Evolutionary conservation across 106 monocot species (phyloP).

Genomic region (Triglochin maritima): DNA sequence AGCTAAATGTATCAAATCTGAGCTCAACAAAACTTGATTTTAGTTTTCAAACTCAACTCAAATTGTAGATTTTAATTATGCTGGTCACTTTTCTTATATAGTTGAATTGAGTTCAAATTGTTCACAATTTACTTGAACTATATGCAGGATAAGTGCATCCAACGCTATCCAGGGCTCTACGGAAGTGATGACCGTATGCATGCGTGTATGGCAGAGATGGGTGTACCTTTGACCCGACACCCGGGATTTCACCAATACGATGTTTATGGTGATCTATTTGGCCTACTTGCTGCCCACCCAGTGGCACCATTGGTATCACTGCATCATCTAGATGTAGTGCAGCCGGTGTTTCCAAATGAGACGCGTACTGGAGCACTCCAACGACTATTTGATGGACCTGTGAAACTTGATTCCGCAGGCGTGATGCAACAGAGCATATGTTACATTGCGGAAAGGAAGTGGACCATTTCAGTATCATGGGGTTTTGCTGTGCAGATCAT

Average conservation of each 20-base stretch:
- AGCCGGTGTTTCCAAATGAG: slow-evolving; percentile 54
- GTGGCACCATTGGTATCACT: slow-evolving; percentile 64
- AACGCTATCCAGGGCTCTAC: slow-evolving; percentile 35
- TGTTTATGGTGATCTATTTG: slow-evolving; percentile 76
- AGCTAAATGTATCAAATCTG: too few species aligned
- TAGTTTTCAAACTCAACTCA: background rate
- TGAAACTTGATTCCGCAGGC: slow-evolving; percentile 50
- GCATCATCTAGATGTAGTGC: slow-evolving; percentile 82
- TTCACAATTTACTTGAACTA: background rate
- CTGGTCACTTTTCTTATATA: background rate
- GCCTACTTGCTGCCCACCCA: slow-evolving; percentile 78
- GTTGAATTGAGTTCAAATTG: background rate
- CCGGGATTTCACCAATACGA: slow-evolving; percentile 72
- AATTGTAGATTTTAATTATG: background rate
- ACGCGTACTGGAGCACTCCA: slow-evolving; percentile 26
- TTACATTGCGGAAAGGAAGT: slow-evolving; percentile 33
- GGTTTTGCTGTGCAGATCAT: slow-evolving; percentile 74
- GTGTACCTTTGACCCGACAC: slow-evolving; percentile 35
- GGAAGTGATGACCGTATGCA: slow-evolving; percentile 48
- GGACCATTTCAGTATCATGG: slow-evolving; percentile 89
- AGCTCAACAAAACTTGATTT: background rate
- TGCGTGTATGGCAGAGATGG: slow-evolving; percentile 57
- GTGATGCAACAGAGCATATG: slow-evolving; percentile 94
- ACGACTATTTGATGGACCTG: slow-evolving; percentile 56
- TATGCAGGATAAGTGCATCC: slow-evolving; percentile 26